phyloP scores from a whole-genome alignment of 2,329 filamentous ascomycete species.

The Lasiodiplodia sp. region DNA sequence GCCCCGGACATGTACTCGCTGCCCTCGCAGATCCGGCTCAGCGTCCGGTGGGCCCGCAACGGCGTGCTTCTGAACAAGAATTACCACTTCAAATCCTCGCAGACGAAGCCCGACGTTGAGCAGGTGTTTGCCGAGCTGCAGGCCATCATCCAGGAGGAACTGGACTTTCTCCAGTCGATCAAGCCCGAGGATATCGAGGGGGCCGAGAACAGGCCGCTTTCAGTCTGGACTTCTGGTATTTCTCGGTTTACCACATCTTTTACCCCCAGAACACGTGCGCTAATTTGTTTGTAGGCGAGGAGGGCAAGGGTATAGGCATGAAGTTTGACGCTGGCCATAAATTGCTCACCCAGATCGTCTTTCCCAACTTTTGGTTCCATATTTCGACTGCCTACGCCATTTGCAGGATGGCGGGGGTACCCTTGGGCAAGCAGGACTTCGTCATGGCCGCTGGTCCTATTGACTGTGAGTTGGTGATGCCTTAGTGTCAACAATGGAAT shows the following conservation, averaged over 20 bases:
- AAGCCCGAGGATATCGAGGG: conserved; percentile 53
- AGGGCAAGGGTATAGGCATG: conserved; percentile 50
- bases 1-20: conserved; percentile 60
- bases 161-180: conserved; percentile 56
- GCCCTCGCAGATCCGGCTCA: conserved; percentile 57
- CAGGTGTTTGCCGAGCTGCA: conserved; percentile 59
- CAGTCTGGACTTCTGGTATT: conserved; percentile 3
- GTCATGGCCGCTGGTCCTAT: neutral
- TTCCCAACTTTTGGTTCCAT: conserved; percentile 73
- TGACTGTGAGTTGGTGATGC: neutral
- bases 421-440: conserved; percentile 68
- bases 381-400: conserved; percentile 66
- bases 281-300: conserved; percentile 38
- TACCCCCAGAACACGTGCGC: neutral
- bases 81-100: conserved; percentile 35
- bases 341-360: conserved; percentile 54
- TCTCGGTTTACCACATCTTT: neutral
- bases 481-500: neutral
- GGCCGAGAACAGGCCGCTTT: neutral
- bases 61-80: conserved; percentile 47
- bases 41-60: conserved; percentile 51
- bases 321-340: conserved; percentile 42
- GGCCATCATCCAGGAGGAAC: conserved; percentile 55
- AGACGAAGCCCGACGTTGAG: conserved; percentile 51
- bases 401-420: conserved; percentile 66